Conservation (phyloP, 352 stramenopile species). For the Aphanomyces cochlioides region DNA sequence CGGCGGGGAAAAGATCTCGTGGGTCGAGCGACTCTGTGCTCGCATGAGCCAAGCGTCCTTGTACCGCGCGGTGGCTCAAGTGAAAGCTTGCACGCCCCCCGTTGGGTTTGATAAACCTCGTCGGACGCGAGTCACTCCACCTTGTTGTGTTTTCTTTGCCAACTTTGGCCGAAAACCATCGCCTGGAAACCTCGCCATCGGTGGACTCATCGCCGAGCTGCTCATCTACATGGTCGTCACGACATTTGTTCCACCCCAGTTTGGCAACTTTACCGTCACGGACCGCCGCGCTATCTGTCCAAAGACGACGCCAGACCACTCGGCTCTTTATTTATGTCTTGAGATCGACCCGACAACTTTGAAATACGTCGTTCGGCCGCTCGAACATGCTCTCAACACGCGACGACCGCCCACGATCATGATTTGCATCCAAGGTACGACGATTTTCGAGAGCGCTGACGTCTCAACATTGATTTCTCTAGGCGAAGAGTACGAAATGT, state of each 20-base stretch:
- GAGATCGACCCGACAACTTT: slow-evolving; percentile 42
- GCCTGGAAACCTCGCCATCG: slow-evolving; percentile 74
- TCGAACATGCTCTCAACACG: slow-evolving; percentile 88
- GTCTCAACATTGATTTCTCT: not conserved
- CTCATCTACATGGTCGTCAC: slow-evolving; percentile 90
- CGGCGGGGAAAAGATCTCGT: slow-evolving; percentile 53
- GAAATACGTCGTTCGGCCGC: slow-evolving; percentile 58
- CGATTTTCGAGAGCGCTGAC: not conserved
- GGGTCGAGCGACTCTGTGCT: slow-evolving; percentile 59
- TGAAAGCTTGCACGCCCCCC: slow-evolving; percentile 63
- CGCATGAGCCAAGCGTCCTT: slow-evolving; percentile 48
- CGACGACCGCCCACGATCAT: slow-evolving; percentile 81
- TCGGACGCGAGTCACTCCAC: slow-evolving; percentile 74
- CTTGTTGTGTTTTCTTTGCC: slow-evolving; percentile 86
- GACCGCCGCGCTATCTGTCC: slow-evolving; percentile 64
- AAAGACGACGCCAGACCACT: slow-evolving; percentile 43
- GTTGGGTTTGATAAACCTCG: slow-evolving; percentile 49
- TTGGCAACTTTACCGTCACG: slow-evolving; percentile 88
- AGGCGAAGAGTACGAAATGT: slow-evolving; percentile 30
- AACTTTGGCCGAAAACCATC: slow-evolving; percentile 84
- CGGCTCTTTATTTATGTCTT: slow-evolving; percentile 46
- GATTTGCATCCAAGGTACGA: slow-evolving; percentile 40
- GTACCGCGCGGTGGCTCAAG: slow-evolving; percentile 56
- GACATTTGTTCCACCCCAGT: slow-evolving; percentile 89
- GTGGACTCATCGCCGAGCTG: slow-evolving; percentile 77